These are phyloP conservation scores for Trametopsis cervina DNA, from an alignment of 768 basidiomycete genomes.

Conservation along the genomic window DNA sequence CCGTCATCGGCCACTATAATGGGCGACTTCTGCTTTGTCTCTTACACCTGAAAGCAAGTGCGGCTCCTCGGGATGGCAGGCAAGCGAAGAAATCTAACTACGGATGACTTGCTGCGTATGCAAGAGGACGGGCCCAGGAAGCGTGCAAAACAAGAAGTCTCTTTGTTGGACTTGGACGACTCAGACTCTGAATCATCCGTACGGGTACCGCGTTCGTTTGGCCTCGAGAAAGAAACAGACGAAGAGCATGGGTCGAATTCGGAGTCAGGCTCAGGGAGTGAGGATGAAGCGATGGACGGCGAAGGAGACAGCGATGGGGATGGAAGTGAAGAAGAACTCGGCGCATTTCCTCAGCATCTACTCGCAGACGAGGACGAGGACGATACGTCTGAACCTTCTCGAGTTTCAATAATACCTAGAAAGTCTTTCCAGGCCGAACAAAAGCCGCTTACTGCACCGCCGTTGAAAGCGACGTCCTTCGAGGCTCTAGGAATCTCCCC, in stretches of 20 bases:
- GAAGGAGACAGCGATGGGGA: slow-evolving; percentile 17
- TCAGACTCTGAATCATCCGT: slow-evolving; percentile 15
- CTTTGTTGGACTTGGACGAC: slow-evolving; percentile 9
- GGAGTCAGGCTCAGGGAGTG: background rate
- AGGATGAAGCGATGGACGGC: slow-evolving; percentile 2
- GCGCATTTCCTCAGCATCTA: background rate
- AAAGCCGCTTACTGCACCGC: slow-evolving; percentile 4
- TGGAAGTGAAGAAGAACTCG: slow-evolving; percentile 9
- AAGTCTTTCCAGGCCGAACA: slow-evolving; percentile 8
- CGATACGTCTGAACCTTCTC: slow-evolving; percentile 12
- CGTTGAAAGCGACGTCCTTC: slow-evolving; percentile 33
- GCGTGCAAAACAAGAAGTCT: slow-evolving; percentile 5
- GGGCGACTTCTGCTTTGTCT: background rate
- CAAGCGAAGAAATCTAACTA: slow-evolving; percentile 26
- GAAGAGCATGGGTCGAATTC: background rate
- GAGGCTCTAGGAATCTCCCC: slow-evolving; percentile 51
- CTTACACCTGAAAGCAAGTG: background rate
- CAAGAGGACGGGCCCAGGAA: slow-evolving; percentile 26
- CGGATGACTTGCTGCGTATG: slow-evolving; percentile 30
- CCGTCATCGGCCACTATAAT: background rate
- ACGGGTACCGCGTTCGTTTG: background rate
- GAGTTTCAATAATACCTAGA: slow-evolving; percentile 16
- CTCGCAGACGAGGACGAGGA: background rate
- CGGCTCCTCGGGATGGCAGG: slow-evolving; percentile 14
- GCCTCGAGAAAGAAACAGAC: background rate